Percentiles rank a stretch among this genome's conserved stretches.
These are phyloP conservation scores for Fusarium chaquense DNA, from an alignment of 2,329 filamentous ascomycete species.

Conservation along the genomic window DNA sequence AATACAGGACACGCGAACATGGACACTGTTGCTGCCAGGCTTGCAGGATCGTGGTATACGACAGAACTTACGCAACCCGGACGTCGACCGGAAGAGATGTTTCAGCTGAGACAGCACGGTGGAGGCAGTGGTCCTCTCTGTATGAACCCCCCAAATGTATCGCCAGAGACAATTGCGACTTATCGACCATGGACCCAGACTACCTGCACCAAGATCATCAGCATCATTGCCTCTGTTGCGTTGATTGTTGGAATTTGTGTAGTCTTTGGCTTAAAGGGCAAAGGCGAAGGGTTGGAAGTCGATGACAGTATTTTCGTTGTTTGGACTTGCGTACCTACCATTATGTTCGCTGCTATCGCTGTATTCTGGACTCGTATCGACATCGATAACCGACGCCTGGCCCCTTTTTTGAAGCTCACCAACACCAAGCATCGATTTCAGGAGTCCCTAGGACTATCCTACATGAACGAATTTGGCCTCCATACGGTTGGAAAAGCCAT, in stretches of 20 bases:
- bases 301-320: constrained; percentile 37
- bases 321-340: constrained; percentile 47
- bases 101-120: constrained; percentile 45
- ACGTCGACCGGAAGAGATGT: constrained; percentile 41
- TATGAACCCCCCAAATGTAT: constrained; percentile 16
- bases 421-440: constrained; percentile 39
- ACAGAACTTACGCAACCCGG: constrained; percentile 43
- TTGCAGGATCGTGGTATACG: constrained; percentile 49
- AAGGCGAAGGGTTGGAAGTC: constrained; percentile 36
- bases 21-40: constrained; percentile 37
- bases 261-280: constrained; percentile 38
- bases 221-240: constrained; percentile 28
- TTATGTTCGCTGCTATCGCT: constrained; percentile 38
- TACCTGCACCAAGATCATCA: constrained; percentile 25
- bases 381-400: constrained; percentile 44
- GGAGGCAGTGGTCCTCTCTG: constrained; percentile 36
- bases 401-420: constrained; percentile 45
- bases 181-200: constrained; percentile 47
- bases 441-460: constrained; percentile 45
- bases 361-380: constrained; percentile 46
- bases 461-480: constrained; percentile 48
- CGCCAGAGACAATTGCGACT: constrained; percentile 27
- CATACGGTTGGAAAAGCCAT: constrained; percentile 44
- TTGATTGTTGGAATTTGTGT: constrained; percentile 42
- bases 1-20: constrained; percentile 44